Conservation (phyloP, 164 flowering plant genomes). For the Kingdonia uniflora region DNA sequence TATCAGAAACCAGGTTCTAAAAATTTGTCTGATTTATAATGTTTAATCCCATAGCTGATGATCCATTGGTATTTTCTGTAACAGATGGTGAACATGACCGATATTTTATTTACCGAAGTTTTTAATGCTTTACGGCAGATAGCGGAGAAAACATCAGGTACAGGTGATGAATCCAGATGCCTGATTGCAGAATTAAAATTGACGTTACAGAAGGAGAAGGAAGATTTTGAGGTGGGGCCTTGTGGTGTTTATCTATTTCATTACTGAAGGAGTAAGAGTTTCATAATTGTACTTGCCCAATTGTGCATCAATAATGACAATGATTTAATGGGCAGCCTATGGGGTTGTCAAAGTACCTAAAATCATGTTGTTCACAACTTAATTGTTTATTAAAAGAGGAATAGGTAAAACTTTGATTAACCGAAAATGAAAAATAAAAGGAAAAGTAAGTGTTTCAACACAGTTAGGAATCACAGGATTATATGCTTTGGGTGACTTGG, state of each 20-base stretch:
- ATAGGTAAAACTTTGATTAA: too few species aligned
- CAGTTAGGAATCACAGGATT: too few species aligned
- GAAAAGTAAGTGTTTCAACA: too few species aligned
- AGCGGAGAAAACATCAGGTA: constrained; percentile 31
- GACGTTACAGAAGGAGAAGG: constrained; percentile 61
- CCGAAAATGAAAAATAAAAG: too few species aligned
- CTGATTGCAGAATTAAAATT: constrained; percentile 52
- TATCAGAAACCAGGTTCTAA: not conserved
- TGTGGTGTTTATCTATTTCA: not conserved
- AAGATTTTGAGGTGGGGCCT: constrained; percentile 66
- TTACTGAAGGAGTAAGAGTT: too few species aligned
- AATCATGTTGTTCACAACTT: too few species aligned
- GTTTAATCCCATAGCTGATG: constrained; percentile 2
- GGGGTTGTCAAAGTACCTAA: too few species aligned
- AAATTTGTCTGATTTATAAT: not conserved
- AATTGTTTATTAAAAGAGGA: too few species aligned
- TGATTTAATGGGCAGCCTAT: too few species aligned
- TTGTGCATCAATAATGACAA: not conserved
- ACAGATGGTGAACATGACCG: constrained; percentile 62
- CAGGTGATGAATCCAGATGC: constrained; percentile 37
- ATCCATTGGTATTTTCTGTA: constrained; percentile 10
- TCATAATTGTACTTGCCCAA: too few species aligned
- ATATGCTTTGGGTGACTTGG: too few species aligned
- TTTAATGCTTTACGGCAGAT: constrained; percentile 51
- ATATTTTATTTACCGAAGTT: constrained; percentile 74